Percentiles rank a stretch among this genome's conserved stretches.
Conservation (phyloP, 2,329 filamentous ascomycete species). For the Penicillium expansum region DNA sequence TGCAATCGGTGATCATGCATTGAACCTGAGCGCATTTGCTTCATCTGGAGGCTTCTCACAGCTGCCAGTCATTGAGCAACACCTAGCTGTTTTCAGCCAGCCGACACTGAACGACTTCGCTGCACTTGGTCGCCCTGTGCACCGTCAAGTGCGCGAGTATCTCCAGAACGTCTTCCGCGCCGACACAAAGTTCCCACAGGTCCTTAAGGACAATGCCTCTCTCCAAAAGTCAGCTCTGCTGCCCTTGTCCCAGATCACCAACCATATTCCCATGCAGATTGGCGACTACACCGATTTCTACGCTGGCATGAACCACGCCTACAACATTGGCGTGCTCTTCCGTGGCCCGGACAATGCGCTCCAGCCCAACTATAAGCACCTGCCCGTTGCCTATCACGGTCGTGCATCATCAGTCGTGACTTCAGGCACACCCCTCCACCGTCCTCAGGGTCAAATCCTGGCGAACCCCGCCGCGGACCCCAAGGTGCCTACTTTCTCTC, state of each 20-base stretch:
- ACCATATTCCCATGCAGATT: constrained; percentile 72
- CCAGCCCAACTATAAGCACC: constrained; percentile 76
- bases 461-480: constrained; percentile 60
- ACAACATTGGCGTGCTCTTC: constrained; percentile 69
- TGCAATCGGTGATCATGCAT: constrained; percentile 68
- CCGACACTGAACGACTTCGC: constrained; percentile 72
- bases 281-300: constrained; percentile 87
- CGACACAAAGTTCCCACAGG: constrained; percentile 57
- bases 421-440: constrained; percentile 68
- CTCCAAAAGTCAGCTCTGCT: constrained; percentile 60
- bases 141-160: constrained; percentile 65
- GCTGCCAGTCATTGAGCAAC: constrained; percentile 56
- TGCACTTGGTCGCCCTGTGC: constrained; percentile 64
- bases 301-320: constrained; percentile 74
- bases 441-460: constrained; percentile 73
- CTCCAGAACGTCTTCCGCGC: constrained; percentile 65
- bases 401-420: constrained; percentile 72
- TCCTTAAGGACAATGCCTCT: constrained; percentile 61
- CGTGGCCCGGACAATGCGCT: constrained; percentile 69
- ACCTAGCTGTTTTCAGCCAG: constrained; percentile 61
- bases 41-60: constrained; percentile 58
- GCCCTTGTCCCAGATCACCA: constrained; percentile 57
- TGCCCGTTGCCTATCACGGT: constrained; percentile 80
- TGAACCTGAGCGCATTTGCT: constrained; percentile 66
- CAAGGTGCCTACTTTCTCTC: constrained; percentile 62